Base-by-base conservation (phyloP, 352 stramenopile genomes). In the Globisporangium perplexum region DNA sequence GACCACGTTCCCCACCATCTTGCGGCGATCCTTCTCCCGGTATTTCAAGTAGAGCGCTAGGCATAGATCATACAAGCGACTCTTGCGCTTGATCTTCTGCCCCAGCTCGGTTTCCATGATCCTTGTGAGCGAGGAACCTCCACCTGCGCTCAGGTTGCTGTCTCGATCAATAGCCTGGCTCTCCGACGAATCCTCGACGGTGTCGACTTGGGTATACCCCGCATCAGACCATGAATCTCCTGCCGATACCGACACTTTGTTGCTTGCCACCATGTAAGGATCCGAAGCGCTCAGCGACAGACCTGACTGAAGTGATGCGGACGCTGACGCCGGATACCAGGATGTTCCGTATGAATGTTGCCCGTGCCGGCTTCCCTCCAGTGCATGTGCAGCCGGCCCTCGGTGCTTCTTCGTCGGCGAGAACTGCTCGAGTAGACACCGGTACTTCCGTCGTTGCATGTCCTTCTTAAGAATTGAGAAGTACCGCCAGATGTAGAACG, bases 51-150 rank as follows among this genome's bases (percentile, higher is more conserved):
- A 88, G 48, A 85, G 55, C 17, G 55, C 51, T 18, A 88, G 58
- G 15, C 74, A 85, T 11, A 85, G 36, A 38, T 83, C 68, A 45
- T 88, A 83, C 50, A 83, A 52, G 2, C 65, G 72, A 41, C 69
- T 84, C 69, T 86, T 84, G 26, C 69, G 63, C 50, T 84, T 84
- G 35, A 86, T 76, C 39, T 67, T 71, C 46, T 71, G 56, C 1
- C 72, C 74, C 24, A 88, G 47, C 4, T 72, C 60, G 1, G 74
- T 86, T 55, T 86, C 70, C 74, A 85, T 88, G 23, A 88, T 86
- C 11, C 77, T 59, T 10, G 71, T 72, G 8, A 88, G 55, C 18
- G 64, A 46, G 4, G 61, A 24, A 14, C 41, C 41, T 14, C 41
- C 41, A 5, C 11, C 11, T 5, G n/a, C 41, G 11, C 41, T 23